Evolutionary conservation across 805 yeast genomes (phyloP), one percentile per base, ranked within the genome.

Genomic region (Debaryomyces castellii): DNA sequence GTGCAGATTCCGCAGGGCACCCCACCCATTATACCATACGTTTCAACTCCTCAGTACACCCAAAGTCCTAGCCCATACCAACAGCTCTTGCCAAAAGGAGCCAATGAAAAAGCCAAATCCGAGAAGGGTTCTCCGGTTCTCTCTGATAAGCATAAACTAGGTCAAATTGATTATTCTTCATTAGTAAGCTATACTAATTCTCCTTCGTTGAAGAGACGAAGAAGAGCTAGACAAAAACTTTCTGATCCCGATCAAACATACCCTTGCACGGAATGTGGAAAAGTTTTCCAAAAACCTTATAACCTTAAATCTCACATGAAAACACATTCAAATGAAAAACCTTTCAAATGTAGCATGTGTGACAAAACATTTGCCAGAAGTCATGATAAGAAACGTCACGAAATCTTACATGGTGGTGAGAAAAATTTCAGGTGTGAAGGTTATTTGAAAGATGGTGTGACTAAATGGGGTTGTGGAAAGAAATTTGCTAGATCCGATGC

Each of bases 401-500:
- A 87, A 58, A 71, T 78, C 16, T 67, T 87, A n/a, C 94, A 87
- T 56, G 77, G 82, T 17, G 91, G 91, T 5, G 81, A 77, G 46
- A 84, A 83, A 69, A 81, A 77, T 60, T 86, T 82, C 63, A 78
- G 74, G 45, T 87, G 94, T 59, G 77, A 77, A 46, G 91, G 90
- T 0, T 62, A 62, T 17, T 62, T 85, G 49, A 72, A 73, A 27
- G 84, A 83, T 53, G 83, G 83, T 0, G 59, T 55, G 11, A 80
- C 84, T 3, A 64, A 66, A 51, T 85, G 92, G 91, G 92, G 91
- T 3, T 85, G 92, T 60, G 84, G 86, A 12, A 80, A 82, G 58
- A 72, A 75, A 51, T 86, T 86, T 63, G 89, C 91, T 4, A 69
- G 94, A 35, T 83, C 87, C 2, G 94, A 87, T 60, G 94, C 92